Base-by-base conservation (phyloP, 352 stramenopile genomes). In the Globisporangium rhizosaccharum region DNA sequence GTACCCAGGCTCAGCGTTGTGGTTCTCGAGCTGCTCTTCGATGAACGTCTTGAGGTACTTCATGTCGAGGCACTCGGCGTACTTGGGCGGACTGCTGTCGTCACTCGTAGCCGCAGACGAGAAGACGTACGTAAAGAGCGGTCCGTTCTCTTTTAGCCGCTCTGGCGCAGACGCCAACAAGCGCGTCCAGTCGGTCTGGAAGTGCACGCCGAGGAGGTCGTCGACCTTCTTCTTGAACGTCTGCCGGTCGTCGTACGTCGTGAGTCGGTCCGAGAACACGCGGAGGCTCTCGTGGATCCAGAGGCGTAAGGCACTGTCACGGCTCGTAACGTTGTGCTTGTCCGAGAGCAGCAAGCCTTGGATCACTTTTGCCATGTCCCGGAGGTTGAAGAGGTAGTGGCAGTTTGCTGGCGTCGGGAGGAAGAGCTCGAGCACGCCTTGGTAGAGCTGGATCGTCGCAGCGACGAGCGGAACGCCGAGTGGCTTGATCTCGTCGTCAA, bases 201-300 rank as follows among this genome's bases (percentile, higher is more conserved):
- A 94, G 33, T 88, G 79, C 3, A 85, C 70, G 1, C 78, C 68
- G 8, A 94, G 63, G 4, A 94, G 62, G 30, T 95, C 85, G 20
- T 92, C 82, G 11, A 92, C 72, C 45, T 85, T 93, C 53, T 73
- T 80, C 54, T 97, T 94, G 67, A 98, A 98, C 53, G 75, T 95
- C 20, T 83, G 64, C 12, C 94, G 86, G 60, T 98, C 94, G 14
- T 92, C 85, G 2, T 68, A 59, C 53, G 79, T 95, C 3, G 96
- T 97, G 14, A 98, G 75, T 0, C 92, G 85, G 61, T 98, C 92
- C 1, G 82, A 87, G 56, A 97, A 97, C 11, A 97, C 88, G 0
- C 92, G 82, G 17, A 94, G 56, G 50, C 71, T 87, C 67, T 98
- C 92, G 59, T 98, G 92, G 42, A 94, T 71, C 92, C 92, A 98